Base-by-base conservation (phyloP, 2,329 filamentous ascomycete genomes). In the Chaetomium sp. region DNA sequence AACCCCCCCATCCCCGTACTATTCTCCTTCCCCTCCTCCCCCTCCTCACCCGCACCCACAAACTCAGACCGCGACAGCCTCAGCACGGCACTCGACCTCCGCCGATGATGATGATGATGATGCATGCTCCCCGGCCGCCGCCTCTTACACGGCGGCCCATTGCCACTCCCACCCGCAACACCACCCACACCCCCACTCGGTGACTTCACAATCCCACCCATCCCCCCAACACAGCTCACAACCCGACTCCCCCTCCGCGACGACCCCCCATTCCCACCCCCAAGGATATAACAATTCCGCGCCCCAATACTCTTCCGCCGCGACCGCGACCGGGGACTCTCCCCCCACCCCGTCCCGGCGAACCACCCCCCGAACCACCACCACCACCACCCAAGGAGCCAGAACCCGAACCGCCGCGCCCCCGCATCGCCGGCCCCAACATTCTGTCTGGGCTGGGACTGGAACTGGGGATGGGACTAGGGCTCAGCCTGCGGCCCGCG, bases 231-330 rank as follows among this genome's bases (percentile, higher is more conserved):
- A 16, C 53, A 38, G 13, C 61, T 57, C 33, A 49, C 29, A 13
- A 45, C 62, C 51, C 59, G 35, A 23, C 57, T 64, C 9, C 31
- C 35, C 51, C 49, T 56, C 54, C 54, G 29, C 60, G 57, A 65
- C 60, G 54, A 42, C 47, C 12, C 29, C 45, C 51, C 42, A 16
- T 49, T 54, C 31, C 51, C 54, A 50, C 70, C 74, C n/a, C 77
- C 80, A 2, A 84, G 73, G 65, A 76, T 77, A 49, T 83, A 76
- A 67, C 85, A 85, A 62, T 84, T 80, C 62, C 75, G 76, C 25
- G 75, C 76, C 0, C 81, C 79, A 9, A 68, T 64, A n/a, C 53
- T 65, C 75, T 80, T 62, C 27, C 61, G 19, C 7, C 25, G 55
- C 69, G 38, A 42, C 16, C 38, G 38, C 16, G 31, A n/a, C n/a